Evolutionary conservation across 805 yeast genomes (phyloP), one percentile per base, ranked within the genome.

Genomic region (Ogataea angusta): DNA sequence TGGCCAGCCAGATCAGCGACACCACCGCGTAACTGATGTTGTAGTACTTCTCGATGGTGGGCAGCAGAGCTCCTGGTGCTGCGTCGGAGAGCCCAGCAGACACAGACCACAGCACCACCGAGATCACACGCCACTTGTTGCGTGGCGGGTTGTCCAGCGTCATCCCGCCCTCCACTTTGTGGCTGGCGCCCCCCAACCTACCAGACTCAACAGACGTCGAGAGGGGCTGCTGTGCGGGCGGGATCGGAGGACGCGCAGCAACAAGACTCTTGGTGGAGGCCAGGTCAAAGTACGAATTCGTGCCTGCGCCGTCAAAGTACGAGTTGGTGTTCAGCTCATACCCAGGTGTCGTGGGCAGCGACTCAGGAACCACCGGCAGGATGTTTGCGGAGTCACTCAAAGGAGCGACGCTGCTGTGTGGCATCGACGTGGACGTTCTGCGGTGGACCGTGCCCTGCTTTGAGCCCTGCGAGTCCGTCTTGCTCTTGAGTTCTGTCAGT

Each of bases 21-120:
- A 76, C 81, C n/a, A 73, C 50, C 2, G 80, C 67, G 51, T 78
- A 78, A 14, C 62, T 62, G 38, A 78, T 65, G 25, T 52, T 38
- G 52, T 76, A 79, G 52, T 70, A 66, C 4, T 40, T 53, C 48
- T 79, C 83, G 28, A 79, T 73, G 30, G 63, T 60, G 5, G 81
- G 82, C 37, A 79, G 57, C n/a, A 79, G 56, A 0, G 82, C 80
- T 43, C 84, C 85, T 1, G 80, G 74, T 10, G 78, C 75, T 42
- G 79, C 79, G 52, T 79, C 85, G 19, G 69, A 53, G 48, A 74
- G 56, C 1, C 82, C 82, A 9, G 55, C 47, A 2, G 65, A 48
- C 30, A 71, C 57, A 8, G 60, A 55, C 74, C 76, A 75, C 4
- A 57, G 5, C 23, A 72, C 59, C 10, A 66, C 53, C 8, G 75